phyloP scores from a whole-genome alignment of 2,329 filamentous ascomycete species.

The Penicillium polonicum region DNA sequence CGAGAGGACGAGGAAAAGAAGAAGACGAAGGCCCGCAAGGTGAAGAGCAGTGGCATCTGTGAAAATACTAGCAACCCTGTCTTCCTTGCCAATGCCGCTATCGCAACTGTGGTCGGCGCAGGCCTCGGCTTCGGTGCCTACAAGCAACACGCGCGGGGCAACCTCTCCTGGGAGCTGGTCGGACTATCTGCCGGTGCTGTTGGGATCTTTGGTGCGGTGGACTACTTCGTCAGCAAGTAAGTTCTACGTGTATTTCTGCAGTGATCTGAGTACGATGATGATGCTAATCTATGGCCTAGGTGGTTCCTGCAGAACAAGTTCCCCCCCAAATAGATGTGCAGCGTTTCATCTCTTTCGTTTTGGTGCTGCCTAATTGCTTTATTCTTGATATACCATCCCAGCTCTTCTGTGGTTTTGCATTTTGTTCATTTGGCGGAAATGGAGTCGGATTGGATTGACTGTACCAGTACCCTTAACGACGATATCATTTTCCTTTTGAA shows the following conservation, averaged over 20 bases:
- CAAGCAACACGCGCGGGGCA: constrained; percentile 46
- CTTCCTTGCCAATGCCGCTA: constrained; percentile 46
- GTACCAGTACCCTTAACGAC: constrained; percentile 13
- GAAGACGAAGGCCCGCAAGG: constrained; percentile 32
- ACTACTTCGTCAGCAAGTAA: constrained; percentile 53
- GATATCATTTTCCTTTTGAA: constrained; percentile 15
- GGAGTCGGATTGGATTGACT: constrained; percentile 15
- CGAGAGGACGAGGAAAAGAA: constrained; percentile 24
- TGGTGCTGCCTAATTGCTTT: constrained; percentile 9
- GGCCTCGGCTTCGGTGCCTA: constrained; percentile 51
- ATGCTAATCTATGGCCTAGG: constrained; percentile 31
- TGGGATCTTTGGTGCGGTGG: constrained; percentile 45
- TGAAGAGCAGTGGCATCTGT: constrained; percentile 36
- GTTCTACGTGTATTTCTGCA: constrained; percentile 14
- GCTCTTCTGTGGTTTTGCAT: constrained; percentile 23
- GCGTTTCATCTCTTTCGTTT: neutral
- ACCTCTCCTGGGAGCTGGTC: constrained; percentile 48
- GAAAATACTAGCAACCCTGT: constrained; percentile 49
- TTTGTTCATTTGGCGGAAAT: constrained; percentile 17
- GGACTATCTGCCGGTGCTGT: constrained; percentile 45
- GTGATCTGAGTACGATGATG: neutral
- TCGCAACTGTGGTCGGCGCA: constrained; percentile 42
- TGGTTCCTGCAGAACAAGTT: constrained; percentile 54
- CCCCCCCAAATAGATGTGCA: constrained; percentile 43
- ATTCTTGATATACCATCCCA: constrained; percentile 28